Conservation (phyloP, 2,329 filamentous ascomycete genomes). For the Simplicillium aogashimaense region DNA sequence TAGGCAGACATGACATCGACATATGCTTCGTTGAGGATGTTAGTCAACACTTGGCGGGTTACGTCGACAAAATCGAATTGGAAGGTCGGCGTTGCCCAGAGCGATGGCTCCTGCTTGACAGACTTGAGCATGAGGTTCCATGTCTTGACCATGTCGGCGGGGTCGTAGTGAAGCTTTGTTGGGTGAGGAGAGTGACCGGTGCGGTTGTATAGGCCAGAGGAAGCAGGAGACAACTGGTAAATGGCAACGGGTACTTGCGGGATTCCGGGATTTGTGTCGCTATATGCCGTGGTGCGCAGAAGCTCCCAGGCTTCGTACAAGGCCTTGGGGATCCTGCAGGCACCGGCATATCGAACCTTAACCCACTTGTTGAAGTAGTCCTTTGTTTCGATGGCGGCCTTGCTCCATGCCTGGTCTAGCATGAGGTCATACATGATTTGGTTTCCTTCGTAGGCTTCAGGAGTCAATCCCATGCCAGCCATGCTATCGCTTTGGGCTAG, state of each 20-base stretch:
- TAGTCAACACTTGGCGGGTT: conserved; percentile 33
- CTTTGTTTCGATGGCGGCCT: conserved; percentile 26
- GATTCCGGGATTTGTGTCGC: conserved; percentile 10
- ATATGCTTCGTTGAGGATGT: conserved; percentile 29
- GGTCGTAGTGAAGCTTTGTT: conserved; percentile 29
- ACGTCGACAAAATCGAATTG: conserved; percentile 34
- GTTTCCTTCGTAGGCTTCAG: conserved; percentile 39
- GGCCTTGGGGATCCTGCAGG: conserved; percentile 1
- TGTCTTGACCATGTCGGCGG: conserved; percentile 20
- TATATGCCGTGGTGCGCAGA: conserved; percentile 5
- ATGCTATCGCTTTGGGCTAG: conserved; percentile 25
- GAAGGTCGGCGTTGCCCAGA: conserved; percentile 30
- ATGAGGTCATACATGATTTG: conserved; percentile 37
- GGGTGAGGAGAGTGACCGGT: conserved; percentile 23
- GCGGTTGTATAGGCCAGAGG: conserved; percentile 23
- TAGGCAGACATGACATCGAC: conserved; percentile 21
- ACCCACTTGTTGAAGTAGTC: conserved; percentile 35
- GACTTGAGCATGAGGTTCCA: conserved; percentile 27
- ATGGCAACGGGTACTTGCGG: conserved; percentile 31
- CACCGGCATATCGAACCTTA: conserved; percentile 22
- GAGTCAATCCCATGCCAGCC: conserved; percentile 34
- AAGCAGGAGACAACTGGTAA: conserved; percentile 29
- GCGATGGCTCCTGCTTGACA: conserved; percentile 12
- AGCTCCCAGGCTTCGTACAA: conserved; percentile 6
- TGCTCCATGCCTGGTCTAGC: conserved; percentile 36